Base-by-base conservation (phyloP, 805 yeast species). In the Pichia cabralensis region DNA sequence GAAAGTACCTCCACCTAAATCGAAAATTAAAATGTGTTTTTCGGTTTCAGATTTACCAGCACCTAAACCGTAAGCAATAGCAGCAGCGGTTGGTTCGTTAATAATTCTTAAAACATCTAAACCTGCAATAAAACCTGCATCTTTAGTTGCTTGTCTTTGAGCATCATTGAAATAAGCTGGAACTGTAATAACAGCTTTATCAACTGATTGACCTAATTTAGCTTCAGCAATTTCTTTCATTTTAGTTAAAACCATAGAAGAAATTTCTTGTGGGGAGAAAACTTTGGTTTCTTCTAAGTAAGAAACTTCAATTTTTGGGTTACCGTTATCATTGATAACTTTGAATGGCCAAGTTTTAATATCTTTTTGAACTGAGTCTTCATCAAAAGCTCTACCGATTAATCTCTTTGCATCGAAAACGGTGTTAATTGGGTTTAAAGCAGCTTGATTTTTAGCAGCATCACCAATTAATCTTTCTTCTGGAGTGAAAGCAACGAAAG, bases 1-100 rank as follows among this genome's bases (percentile, higher is more conserved):
- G 71, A 86, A 86, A 61, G 96, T 86, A 77, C 96, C 96, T 71
- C 96, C 96, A 76, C 96, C 96, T 62, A 86, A 77, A 67, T 86
- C 96, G 71, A 85, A 86, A 61, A 86, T 83, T 58, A 86, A 71
- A 45, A 86, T 89, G 65, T 85, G 84, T 64, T 80, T 79, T 69
- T 86, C 95, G 47, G 72, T 74, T 44, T 74, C 78, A 47, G 80
- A 71, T 56, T 70, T 79, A 65, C 84, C 85, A 53, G 86, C 85
- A 76, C 89, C 95, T 53, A 88, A 75, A 76, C 97, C 97, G 76
- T 88, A 88, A 61, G 97, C 96, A 70, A 88, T 85, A 53, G 96
- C 96, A 57, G 96, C 96, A 46, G 96, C 96, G 50, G 96, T 80
- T 55, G 84, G 83, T 67, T 76, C 83, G 72, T 76, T 76, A 51